A percentile compares a stretch with the other conserved stretches of the same genome.
Conservation (phyloP, 2,329 filamentous ascomycete species). For the Nemania abortiva region DNA sequence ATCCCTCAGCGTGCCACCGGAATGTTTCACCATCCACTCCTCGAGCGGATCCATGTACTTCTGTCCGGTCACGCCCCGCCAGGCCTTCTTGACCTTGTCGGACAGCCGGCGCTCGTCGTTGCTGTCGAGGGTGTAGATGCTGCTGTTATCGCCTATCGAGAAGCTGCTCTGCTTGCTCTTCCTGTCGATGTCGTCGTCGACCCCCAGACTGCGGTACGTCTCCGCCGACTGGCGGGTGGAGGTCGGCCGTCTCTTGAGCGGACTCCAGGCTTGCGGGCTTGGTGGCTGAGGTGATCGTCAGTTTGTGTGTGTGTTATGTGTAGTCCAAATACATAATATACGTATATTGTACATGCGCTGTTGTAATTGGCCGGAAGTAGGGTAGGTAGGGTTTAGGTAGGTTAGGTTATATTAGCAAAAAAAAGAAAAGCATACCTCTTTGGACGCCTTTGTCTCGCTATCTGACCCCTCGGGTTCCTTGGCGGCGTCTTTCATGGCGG, state of each 20-base stretch:
- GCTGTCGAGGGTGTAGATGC: slow-evolving; percentile 18
- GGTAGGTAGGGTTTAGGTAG: background rate
- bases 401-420: background rate
- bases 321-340: background rate
- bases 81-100: slow-evolving; percentile 34
- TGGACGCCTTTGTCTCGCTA: slow-evolving; percentile 4
- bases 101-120: slow-evolving; percentile 28
- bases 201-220: slow-evolving; percentile 7
- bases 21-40: slow-evolving; percentile 47
- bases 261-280: slow-evolving; percentile 10
- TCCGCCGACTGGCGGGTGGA: slow-evolving; percentile 25
- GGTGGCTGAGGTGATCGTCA: slow-evolving; percentile 16
- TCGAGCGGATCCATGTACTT: slow-evolving; percentile 44
- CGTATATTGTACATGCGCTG: background rate
- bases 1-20: slow-evolving; percentile 44
- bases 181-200: background rate
- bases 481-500: background rate
- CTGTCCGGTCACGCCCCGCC: slow-evolving; percentile 34
- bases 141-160: slow-evolving; percentile 4
- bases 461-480: slow-evolving; percentile 5
- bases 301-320: background rate
- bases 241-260: slow-evolving; percentile 14
- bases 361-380: slow-evolving; percentile 5
- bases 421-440: slow-evolving; percentile 28
- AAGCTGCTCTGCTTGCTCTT: slow-evolving; percentile 19